Evolutionary conservation across 2,329 filamentous ascomycete genomes (phyloP).

Genomic region (Colletotrichum limetticola): DNA sequence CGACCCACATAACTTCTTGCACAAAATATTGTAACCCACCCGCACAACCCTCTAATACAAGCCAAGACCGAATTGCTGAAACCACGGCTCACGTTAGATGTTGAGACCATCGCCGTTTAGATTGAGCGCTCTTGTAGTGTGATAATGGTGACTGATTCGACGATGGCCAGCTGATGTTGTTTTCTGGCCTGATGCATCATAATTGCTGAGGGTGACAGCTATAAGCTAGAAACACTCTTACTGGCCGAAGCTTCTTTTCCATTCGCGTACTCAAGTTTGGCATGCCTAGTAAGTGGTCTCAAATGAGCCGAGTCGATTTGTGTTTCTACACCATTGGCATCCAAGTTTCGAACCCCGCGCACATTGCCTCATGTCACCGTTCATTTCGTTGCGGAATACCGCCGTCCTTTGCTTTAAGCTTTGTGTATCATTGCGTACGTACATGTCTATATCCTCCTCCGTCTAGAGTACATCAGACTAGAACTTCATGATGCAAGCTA

Average conservation of each 20-base stretch:
- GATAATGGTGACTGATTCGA: background rate
- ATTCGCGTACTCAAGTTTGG: background rate
- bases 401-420: background rate
- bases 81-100: background rate
- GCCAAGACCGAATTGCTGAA: background rate
- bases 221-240: background rate
- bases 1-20: background rate
- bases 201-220: too few relatives aligned
- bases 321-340: background rate
- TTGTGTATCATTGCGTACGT: slow-evolving; percentile 47
- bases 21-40: background rate
- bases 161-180: background rate
- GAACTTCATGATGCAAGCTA: slow-evolving; percentile 50
- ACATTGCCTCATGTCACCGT: background rate
- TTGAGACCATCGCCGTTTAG: background rate
- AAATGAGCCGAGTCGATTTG: background rate
- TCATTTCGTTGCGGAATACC: background rate
- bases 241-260: background rate
- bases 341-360: background rate
- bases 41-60: background rate
- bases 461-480: slow-evolving; percentile 55
- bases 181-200: background rate
- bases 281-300: background rate
- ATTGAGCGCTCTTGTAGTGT: too few relatives aligned
- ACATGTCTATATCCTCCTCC: slow-evolving; percentile 54